A percentile compares a stretch with the other conserved stretches of the same genome.
phyloP scores from a whole-genome alignment of 306 rosid genomes.

The Hippophae gyantsensis region DNA sequence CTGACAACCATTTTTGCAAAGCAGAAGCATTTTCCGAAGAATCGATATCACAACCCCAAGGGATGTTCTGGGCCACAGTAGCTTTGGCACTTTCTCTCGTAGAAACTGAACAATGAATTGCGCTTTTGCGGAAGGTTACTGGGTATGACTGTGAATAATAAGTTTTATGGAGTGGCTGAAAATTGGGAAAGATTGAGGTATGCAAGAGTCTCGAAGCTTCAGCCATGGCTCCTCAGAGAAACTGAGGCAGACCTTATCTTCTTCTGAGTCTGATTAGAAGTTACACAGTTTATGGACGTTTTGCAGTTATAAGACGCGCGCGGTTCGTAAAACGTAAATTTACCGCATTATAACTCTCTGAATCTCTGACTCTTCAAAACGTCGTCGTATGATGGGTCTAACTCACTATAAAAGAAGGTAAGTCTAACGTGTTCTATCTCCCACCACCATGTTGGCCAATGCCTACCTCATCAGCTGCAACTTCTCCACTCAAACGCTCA shows the following conservation, averaged over 20 bases:
- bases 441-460: slow-evolving; percentile 25
- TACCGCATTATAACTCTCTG: neutral
- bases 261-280: slow-evolving; percentile 15
- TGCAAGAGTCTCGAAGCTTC: slow-evolving; percentile 46
- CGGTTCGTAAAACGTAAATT: neutral
- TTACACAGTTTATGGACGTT: slow-evolving; percentile 1
- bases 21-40: slow-evolving; percentile 71
- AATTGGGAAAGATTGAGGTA: slow-evolving; percentile 29
- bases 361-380: neutral
- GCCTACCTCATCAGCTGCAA: slow-evolving; percentile 53
- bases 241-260: slow-evolving; percentile 51
- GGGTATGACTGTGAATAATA: slow-evolving; percentile 18
- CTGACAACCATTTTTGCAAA: slow-evolving; percentile 65
- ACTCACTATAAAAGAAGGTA: slow-evolving; percentile 3
- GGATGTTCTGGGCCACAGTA: slow-evolving; percentile 23
- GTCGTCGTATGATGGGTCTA: neutral
- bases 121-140: slow-evolving; percentile 21
- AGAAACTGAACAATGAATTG: slow-evolving; percentile 45
- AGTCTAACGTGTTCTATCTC: neutral
- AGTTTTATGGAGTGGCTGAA: slow-evolving; percentile 25
- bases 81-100: slow-evolving; percentile 26
- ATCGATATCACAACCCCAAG: slow-evolving; percentile 91
- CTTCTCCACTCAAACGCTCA: slow-evolving; percentile 22
- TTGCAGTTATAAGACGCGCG: slow-evolving; percentile 7
- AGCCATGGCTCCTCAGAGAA: slow-evolving; percentile 41